A percentile compares a stretch with the other conserved stretches of the same genome.
phyloP scores from a whole-genome alignment of 2,329 filamentous ascomycete genomes.

The Aspergillus melleus region DNA sequence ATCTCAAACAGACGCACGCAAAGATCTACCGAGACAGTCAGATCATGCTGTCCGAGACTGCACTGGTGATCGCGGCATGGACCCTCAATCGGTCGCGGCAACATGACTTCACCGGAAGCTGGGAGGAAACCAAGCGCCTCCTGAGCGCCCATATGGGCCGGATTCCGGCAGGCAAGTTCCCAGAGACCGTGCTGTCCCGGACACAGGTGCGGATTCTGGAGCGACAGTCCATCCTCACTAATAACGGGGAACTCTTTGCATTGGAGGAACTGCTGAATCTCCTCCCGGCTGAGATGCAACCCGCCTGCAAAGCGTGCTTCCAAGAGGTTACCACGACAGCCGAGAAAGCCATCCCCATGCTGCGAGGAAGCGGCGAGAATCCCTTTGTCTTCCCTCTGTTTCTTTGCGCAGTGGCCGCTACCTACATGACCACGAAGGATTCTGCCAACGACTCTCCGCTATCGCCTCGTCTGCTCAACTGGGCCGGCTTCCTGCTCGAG shows the following conservation, averaged over 20 bases:
- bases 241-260: constrained; percentile 38
- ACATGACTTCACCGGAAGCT: constrained; percentile 22
- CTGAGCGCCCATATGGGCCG: constrained; percentile 31
- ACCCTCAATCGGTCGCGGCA: constrained; percentile 36
- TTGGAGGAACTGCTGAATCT: constrained; percentile 31
- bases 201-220: constrained; percentile 34
- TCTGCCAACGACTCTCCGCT: constrained; percentile 21
- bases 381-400: constrained; percentile 34
- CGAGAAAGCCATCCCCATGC: constrained; percentile 19
- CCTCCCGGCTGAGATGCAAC: constrained; percentile 30
- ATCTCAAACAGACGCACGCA: constrained; percentile 42
- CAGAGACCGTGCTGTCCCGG: constrained; percentile 27
- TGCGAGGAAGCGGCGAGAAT: constrained; percentile 22
- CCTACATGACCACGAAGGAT: constrained; percentile 14
- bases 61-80: constrained; percentile 42
- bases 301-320: constrained; percentile 24
- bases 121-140: constrained; percentile 29
- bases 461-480: constrained; percentile 34
- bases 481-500: constrained; percentile 37
- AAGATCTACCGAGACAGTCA: constrained; percentile 45
- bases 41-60: constrained; percentile 40
- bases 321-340: constrained; percentile 20
- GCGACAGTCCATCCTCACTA: constrained; percentile 32
- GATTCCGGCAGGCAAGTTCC: constrained; percentile 31
- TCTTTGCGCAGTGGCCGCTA: constrained; percentile 34